Conservation (phyloP, 2,329 filamentous ascomycete genomes). For the Fusarium tuaranense region DNA sequence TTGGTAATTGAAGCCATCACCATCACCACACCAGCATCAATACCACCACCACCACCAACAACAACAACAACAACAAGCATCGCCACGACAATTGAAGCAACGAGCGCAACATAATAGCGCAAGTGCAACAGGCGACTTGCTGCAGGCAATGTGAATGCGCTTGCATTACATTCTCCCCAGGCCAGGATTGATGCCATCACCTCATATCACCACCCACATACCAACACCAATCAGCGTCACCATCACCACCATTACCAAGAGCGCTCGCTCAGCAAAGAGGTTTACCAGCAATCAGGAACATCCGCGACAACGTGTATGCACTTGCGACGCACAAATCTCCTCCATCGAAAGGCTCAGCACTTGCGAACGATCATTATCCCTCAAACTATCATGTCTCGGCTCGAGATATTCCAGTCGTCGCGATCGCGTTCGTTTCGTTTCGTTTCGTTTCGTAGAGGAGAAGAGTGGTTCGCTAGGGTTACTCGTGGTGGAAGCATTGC, state of each 20-base stretch:
- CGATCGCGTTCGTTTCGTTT: background rate
- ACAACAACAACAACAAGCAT: background rate
- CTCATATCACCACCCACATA: background rate
- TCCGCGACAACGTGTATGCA: background rate
- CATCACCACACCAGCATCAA: conserved; percentile 8
- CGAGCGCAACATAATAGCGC: background rate
- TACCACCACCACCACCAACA: background rate
- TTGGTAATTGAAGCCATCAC: conserved; percentile 12
- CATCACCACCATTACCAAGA: background rate
- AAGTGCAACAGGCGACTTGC: background rate
- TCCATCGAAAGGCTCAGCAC: background rate
- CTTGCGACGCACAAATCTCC: background rate
- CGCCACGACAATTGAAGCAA: background rate
- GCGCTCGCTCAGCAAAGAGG: background rate
- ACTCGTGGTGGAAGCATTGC: background rate
- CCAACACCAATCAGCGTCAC: background rate
- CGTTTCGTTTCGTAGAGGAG: background rate
- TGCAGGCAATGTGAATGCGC: background rate
- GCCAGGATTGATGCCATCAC: background rate
- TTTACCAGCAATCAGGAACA: background rate
- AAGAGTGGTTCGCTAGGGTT: background rate
- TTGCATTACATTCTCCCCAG: conserved; percentile 8
- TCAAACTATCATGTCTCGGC: background rate
- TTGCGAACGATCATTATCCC: background rate
- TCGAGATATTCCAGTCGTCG: background rate